Evolutionary conservation across 176 grass and related monocot genomes (phyloP).

Genomic region (Phyllostachys edulis): DNA sequence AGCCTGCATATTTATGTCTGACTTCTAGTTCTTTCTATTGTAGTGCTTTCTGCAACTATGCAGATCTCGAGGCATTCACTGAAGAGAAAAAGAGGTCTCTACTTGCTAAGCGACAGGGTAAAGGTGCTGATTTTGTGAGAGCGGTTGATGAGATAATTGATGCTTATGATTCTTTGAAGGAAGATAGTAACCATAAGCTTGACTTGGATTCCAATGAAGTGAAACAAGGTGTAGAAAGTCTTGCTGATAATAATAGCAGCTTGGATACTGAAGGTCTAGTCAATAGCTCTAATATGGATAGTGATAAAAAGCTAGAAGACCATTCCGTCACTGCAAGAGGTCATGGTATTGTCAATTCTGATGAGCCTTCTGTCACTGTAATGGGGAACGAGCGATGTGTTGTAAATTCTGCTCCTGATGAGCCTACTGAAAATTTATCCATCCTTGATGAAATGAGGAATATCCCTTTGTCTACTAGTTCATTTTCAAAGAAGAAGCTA

Average conservation of each 20-base stretch:
- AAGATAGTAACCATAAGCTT: constrained; percentile 45
- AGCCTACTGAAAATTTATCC: constrained; percentile 59
- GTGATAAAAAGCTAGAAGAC: constrained; percentile 36
- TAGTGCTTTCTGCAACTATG: constrained; percentile 97
- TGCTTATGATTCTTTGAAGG: constrained; percentile 76
- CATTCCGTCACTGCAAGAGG: constrained; percentile 10
- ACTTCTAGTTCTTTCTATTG: constrained; percentile 34
- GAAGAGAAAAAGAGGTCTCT: constrained; percentile 91
- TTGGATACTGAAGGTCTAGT: constrained; percentile 33
- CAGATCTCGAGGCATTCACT: constrained; percentile 92
- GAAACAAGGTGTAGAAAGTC: constrained; percentile 35
- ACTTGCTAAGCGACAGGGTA: constrained; percentile 76
- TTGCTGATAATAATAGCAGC: constrained; percentile 26
- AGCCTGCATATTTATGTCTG: background rate
- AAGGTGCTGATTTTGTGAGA: constrained; percentile 94
- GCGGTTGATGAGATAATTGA: constrained; percentile 93
- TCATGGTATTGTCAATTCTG: constrained; percentile 30
- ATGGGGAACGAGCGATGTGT: constrained; percentile 31
- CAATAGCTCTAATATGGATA: constrained; percentile 27
- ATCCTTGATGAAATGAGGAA: constrained; percentile 73
- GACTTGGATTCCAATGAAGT: constrained; percentile 35
- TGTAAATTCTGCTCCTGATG: constrained; percentile 56
- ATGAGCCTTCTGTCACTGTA: constrained; percentile 35
- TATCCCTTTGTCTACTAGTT: constrained; percentile 41
- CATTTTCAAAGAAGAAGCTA: constrained; percentile 60